Evolutionary conservation across 129 eudicot species (phyloP), one percentile per base, ranked within the genome.

Genomic region (Smallanthus sonchifolius): DNA sequence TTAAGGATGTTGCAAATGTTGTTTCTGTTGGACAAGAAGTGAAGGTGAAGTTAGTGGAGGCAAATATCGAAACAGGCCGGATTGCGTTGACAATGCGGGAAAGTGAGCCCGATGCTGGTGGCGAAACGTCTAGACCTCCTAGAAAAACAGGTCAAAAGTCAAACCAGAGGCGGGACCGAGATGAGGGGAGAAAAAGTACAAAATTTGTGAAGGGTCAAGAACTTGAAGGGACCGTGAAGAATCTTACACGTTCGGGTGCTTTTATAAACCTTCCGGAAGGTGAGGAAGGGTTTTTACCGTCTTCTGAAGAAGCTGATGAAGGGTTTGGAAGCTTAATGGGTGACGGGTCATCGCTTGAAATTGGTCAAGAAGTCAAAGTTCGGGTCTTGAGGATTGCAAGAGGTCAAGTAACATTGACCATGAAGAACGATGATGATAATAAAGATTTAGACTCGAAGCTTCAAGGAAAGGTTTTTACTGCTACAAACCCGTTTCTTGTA

Each of bases 11-110:
- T 20, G 77, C 82, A 40, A 79, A 52, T 44, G 85, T 95, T 19
- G 96, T 95, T 56, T 78, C 94, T 0, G 73, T 95, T 7, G 99
- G 99, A 47, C 96, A 95, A 84, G 97, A 91, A 65, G 97, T 95
- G 71, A 82, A 81, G 38, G 99, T 95, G 39, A 88, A 84, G 56
- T 71, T 95, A 62, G 83, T 95, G 10, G 97, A 95, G 69, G 99
- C 85, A 14, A 87, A 91, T 48, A 45, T 74, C 6, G 97, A 91
- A 62, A 91, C 90, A 0, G 87, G 90, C 2, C 84, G 99, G 38
- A 88, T 95, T 10, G 87, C 99, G 43, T 86, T 95, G 19, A 85
- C 91, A 48, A 95, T 95, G 99, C 94, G 99, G 6, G 86, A 77
- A 43, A 77, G 74, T 67, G 96, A 88, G 47, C 84, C 85, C 2